Evolutionary conservation across 2,329 filamentous ascomycete species (phyloP).

Genomic region (Colletotrichum paranaense): DNA sequence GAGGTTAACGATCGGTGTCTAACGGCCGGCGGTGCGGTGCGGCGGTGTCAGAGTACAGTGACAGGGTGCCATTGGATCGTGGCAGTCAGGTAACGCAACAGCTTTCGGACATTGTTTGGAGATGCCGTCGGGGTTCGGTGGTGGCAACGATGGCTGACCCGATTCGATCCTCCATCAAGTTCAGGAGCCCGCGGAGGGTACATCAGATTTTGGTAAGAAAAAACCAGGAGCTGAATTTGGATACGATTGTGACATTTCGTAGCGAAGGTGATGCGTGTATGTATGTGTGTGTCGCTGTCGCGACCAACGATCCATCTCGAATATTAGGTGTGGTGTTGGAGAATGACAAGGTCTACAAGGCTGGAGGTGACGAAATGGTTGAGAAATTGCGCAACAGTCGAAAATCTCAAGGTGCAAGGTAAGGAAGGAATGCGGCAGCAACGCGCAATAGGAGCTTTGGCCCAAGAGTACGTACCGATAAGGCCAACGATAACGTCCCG

Average conservation of each 20-base stretch:
- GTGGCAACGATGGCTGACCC: conserved; percentile 25
- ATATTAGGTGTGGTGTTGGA: not conserved
- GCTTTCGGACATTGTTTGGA: conserved; percentile 29
- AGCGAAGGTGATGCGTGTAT: no score
- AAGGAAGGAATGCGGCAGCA: not conserved
- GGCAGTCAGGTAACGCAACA: not conserved
- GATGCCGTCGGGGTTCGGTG: conserved; percentile 33
- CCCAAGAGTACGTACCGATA: not conserved
- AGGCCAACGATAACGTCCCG: conserved; percentile 30
- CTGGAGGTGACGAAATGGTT: not conserved
- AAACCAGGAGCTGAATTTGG: not conserved
- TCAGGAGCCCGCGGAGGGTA: not conserved
- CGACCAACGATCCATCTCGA: not conserved
- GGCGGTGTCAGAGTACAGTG: conserved; percentile 22
- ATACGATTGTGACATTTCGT: not conserved
- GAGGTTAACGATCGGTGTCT: conserved; percentile 15
- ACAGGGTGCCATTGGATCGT: not conserved
- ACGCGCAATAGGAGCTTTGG: conserved; percentile 19
- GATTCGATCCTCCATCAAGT: conserved; percentile 6
- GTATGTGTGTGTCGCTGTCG: not conserved
- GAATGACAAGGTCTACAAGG: not conserved
- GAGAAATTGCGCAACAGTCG: not conserved
- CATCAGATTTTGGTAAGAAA: not conserved
- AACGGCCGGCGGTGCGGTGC: conserved; percentile 10
- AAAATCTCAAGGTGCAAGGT: conserved; percentile 4